Percentiles rank a stretch among this genome's conserved stretches.
These are phyloP conservation scores for Lyophyllum shimeji DNA, from an alignment of 768 basidiomycete species.

Conservation along the genomic window DNA sequence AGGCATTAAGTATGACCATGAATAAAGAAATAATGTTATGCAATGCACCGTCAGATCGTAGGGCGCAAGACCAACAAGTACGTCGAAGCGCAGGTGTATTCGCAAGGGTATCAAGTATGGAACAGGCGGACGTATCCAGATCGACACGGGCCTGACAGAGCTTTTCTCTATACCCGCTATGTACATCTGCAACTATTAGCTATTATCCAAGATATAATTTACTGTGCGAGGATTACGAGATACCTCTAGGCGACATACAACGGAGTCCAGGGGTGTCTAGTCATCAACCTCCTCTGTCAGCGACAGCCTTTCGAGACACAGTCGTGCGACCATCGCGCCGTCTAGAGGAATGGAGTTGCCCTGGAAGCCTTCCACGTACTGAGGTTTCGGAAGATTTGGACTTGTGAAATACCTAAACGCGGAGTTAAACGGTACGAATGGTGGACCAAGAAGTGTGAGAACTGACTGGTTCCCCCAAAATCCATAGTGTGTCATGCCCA, in stretches of 20 bases:
- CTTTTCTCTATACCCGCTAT: no score
- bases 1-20: no score
- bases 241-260: background rate
- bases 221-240: background rate
- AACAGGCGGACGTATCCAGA: no score
- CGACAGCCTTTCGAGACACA: constrained; percentile 58
- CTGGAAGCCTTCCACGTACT: constrained; percentile 88
- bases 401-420: constrained; percentile 64
- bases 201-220: no score
- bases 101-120: no score
- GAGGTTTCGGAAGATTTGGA: constrained; percentile 64
- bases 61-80: no score
- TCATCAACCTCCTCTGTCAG: constrained; percentile 64
- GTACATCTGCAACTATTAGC: no score
- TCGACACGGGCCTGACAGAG: no score
- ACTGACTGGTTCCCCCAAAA: constrained; percentile 77
- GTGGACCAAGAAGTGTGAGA: background rate
- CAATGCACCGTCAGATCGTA: no score
- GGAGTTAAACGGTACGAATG: background rate
- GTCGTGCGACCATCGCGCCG: constrained; percentile 60
- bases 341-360: constrained; percentile 85
- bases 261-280: constrained; percentile 20
- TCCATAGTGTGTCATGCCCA: constrained; percentile 83
- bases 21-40: no score
- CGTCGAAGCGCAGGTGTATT: no score